Base-by-base conservation (phyloP, 176 grass and related monocot genomes). In the Carex cristatella region DNA sequence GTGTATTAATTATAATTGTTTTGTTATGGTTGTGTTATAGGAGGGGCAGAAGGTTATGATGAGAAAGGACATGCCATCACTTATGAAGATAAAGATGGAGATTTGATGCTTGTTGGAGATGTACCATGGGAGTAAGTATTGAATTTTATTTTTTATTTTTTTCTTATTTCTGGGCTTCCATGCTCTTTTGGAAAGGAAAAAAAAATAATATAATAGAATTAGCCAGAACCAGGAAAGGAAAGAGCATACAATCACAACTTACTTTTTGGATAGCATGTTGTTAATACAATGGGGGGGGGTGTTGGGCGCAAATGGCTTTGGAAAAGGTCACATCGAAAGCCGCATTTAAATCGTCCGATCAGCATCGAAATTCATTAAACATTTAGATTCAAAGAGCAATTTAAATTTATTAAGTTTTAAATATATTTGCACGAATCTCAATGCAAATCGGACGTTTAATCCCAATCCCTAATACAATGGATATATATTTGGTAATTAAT, bases 21-120 rank as follows among this genome's bases (percentile, higher is more conserved):
- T 81, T 19, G 23, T 54, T 57, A 8, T 79, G 69, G 57, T 60
- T 86, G 59, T 80, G 9, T 87, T 64, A 2, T 60, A 81, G 64
- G 53, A 69, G 64, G 79, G 66, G 86, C 55, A 61, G 86, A 87
- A 86, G 84, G 84, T n/a, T 86, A 86, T 35, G 58, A 66, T 56
- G 72, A 86, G 71, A 64, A 80, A 60, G 79, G 69, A 65, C 76
- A 82, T 87, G 86, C 86, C 13, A 87, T 83, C 11, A 73, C 86
- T 32, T 87, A 87, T 83, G 86, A 87, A 66, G 86, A 87, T 53
- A 87, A 82, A 87, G 86, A 87, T 83, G 79, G 86, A 73, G 86
- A 87, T 63, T 83, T 80, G 79, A 87, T 87, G 86, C 73, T 87
- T 64, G 86, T 87, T 87, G 86, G 86, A 64, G 86, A 87, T 83